Conservation (phyloP, 495 filamentous ascomycete genomes). For the Astrothelium subdiscretum region DNA sequence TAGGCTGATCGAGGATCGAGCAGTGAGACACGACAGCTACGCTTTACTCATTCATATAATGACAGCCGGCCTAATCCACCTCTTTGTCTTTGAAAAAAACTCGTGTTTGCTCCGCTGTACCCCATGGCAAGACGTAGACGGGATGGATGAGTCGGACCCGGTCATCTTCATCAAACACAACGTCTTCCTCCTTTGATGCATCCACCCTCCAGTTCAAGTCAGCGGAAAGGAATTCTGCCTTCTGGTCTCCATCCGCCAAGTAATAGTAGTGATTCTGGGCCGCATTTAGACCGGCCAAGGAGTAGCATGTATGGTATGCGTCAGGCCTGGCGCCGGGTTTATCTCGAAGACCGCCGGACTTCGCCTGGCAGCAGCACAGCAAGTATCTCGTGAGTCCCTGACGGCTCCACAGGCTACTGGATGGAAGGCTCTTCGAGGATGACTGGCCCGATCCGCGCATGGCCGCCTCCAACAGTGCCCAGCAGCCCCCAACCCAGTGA, state of each 20-base stretch:
- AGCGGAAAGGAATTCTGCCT: conserved; percentile 28
- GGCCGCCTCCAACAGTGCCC: conserved; percentile 78
- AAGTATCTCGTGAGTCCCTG: conserved; percentile 83
- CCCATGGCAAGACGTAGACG: conserved; percentile 71
- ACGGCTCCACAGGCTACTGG: conserved; percentile 54
- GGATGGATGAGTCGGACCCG: conserved; percentile 57
- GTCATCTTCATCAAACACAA: conserved; percentile 39
- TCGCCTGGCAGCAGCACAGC: conserved; percentile 70
- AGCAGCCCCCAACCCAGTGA: conserved; percentile 93
- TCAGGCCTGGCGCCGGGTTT: conserved; percentile 83
- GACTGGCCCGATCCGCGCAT: conserved; percentile 36
- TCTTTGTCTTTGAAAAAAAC: not conserved
- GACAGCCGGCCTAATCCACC: not conserved
- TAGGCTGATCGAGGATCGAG: not conserved
- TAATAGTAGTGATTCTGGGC: conserved; percentile 68
- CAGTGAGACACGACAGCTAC: not conserved
- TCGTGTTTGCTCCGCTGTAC: conserved; percentile 38
- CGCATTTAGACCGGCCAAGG: conserved; percentile 72
- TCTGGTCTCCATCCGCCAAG: conserved; percentile 17
- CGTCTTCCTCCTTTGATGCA: conserved; percentile 23
- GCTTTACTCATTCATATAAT: not conserved
- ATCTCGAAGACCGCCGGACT: conserved; percentile 75
- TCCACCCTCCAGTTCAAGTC: conserved; percentile 55
- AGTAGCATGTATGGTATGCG: conserved; percentile 86
- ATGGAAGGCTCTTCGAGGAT: not conserved